Percentiles rank a stretch among this genome's conserved stretches.
Evolutionary conservation across 2,329 filamentous ascomycete species (phyloP).

Genomic region (Colletotrichum sidae): DNA sequence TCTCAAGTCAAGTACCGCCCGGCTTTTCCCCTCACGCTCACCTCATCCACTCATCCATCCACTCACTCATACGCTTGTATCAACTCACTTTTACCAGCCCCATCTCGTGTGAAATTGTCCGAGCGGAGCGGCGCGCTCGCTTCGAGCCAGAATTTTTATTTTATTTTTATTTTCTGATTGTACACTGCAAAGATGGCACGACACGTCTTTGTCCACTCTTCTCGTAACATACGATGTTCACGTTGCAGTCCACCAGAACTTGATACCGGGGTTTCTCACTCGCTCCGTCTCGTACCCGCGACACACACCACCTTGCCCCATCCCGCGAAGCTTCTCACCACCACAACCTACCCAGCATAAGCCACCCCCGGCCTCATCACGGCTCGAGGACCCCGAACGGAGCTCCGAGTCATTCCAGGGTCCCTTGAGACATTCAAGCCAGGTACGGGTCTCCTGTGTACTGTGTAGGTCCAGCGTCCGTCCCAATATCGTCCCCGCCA

Average conservation of each 20-base stretch:
- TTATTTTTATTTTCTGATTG: neutral
- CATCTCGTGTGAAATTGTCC: constrained; percentile 15
- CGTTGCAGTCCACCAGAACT: too few species aligned
- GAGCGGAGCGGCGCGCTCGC: constrained; percentile 20
- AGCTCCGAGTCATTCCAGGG: constrained; percentile 26
- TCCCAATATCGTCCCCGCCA: too few species aligned
- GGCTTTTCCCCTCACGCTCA: too few species aligned
- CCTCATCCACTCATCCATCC: neutral
- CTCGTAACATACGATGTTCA: too few species aligned
- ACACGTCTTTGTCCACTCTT: too few species aligned
- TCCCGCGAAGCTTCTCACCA: neutral
- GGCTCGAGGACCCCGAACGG: constrained; percentile 14
- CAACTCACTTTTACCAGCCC: neutral
- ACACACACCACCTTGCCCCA: neutral
- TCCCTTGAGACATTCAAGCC: constrained; percentile 9
- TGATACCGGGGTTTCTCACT: constrained; percentile 7
- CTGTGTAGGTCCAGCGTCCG: too few species aligned
- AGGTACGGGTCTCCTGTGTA: constrained; percentile 12
- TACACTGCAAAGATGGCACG: neutral
- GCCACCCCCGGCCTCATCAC: constrained; percentile 13
- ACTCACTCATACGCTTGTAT: neutral
- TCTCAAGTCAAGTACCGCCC: too few species aligned
- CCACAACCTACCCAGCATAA: neutral
- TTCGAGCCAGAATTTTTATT: neutral
- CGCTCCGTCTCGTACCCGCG: constrained; percentile 5